Evolutionary conservation across 2,329 filamentous ascomycete genomes (phyloP).

Genomic region (Sporothrix pseudoabietina): DNA sequence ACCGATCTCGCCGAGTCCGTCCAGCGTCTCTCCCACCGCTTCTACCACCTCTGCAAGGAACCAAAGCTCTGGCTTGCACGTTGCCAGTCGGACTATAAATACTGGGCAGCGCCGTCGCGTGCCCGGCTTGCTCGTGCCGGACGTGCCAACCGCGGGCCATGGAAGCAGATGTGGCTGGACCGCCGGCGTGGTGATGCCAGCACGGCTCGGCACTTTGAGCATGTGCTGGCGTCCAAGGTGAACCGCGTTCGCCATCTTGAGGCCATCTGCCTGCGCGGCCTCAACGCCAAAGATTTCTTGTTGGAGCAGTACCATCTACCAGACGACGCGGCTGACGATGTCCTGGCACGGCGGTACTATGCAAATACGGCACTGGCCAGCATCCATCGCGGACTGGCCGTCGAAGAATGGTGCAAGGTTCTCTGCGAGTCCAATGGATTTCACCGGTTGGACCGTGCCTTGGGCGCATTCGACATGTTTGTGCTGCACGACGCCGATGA

Average conservation of each 20-base stretch:
- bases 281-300: constrained; percentile 86
- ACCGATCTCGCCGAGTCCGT: constrained; percentile 54
- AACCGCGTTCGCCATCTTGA: constrained; percentile 70
- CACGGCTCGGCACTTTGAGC: constrained; percentile 61
- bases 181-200: constrained; percentile 56
- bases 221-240: constrained; percentile 70
- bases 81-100: constrained; percentile 68
- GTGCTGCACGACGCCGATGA: constrained; percentile 70
- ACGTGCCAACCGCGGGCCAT: constrained; percentile 64
- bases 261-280: constrained; percentile 71
- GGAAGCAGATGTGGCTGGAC: constrained; percentile 69
- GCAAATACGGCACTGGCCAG: constrained; percentile 73
- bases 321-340: constrained; percentile 69
- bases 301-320: constrained; percentile 64
- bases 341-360: constrained; percentile 74
- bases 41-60: constrained; percentile 68
- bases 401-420: constrained; percentile 73
- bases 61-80: constrained; percentile 78
- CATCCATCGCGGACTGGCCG: constrained; percentile 77
- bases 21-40: constrained; percentile 61
- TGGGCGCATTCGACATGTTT: constrained; percentile 89
- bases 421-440: constrained; percentile 41
- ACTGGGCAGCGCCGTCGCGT: constrained; percentile 71
- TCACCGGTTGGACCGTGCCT: constrained; percentile 64
- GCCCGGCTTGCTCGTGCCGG: constrained; percentile 56